Base-by-base conservation (phyloP, 257 asterid species). In the Henckelia pumila region DNA sequence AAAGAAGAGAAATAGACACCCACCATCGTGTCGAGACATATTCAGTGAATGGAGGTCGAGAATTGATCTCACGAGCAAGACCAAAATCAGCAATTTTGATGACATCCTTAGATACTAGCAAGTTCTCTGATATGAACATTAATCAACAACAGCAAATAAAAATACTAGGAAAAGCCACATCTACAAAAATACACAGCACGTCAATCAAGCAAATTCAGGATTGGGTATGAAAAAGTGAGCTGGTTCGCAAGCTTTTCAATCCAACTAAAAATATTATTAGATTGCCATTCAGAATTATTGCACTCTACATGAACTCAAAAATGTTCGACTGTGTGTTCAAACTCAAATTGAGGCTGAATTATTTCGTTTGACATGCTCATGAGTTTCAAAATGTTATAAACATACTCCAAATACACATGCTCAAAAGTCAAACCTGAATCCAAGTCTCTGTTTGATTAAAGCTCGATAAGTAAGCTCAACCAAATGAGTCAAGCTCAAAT, bases 11-110 rank as follows among this genome's bases (percentile, higher is more conserved):
- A 56, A 76, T 25, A 62, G 28, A 61, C 50, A 83, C 96, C 63
- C 61, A 93, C 99, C 99, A 93, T 69, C 97, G 97, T 30, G 99
- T 93, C 33, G 97, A 93, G 63, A 93, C 99, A 64, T 93, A 93
- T 74, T 93, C 99, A 8, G 97, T 93, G 69, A 82, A 91, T 21
- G 99, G 99, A 56, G 99, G 97, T 67, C 57, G 79, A 69, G 97
- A 84, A 70, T 84, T 83, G 78, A 85, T 84, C 89, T 93, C 99
- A 59, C 99, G 97, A 73, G 96, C 97, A 50, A 93, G 96, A 64
- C 99, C 99, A 65, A 93, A 91, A 81, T 93, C 99, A 61, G 97
- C 99, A 58, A 93, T 79, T 79, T 93, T 93, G 61, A 93, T 84
- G 58, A 79, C 66, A 66, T 88, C 95, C 83, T 88, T 88, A 3